A percentile compares a stretch with the other conserved stretches of the same genome.
phyloP scores from a whole-genome alignment of 495 filamentous ascomycete species.

The Podospora pseudopauciseta region DNA sequence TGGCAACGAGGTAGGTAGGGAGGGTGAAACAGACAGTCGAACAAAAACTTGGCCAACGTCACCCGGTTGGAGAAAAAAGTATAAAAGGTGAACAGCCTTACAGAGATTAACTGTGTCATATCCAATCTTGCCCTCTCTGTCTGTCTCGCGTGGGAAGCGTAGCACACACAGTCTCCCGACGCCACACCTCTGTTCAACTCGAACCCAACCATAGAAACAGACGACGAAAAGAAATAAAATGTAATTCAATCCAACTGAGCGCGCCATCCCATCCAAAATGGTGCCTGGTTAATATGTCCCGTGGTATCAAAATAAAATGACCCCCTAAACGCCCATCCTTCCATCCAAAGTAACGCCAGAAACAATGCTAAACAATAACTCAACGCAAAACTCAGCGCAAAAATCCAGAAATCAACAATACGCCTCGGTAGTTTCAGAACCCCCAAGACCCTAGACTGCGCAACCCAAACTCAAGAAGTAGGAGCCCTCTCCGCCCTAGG shows the following conservation, averaged over 20 bases:
- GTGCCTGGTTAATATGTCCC: constrained; percentile 1
- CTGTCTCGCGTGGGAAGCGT: background rate
- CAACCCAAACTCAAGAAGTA: constrained; percentile 16
- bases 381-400: constrained; percentile 8
- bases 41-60: background rate
- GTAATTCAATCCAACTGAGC: background rate
- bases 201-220: background rate
- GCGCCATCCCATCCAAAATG: background rate
- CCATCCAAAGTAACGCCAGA: constrained; percentile 22
- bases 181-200: background rate
- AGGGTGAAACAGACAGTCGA: background rate
- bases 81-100: background rate
- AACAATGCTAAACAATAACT: constrained; percentile 15
- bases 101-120: background rate
- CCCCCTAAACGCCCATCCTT: constrained; percentile 2
- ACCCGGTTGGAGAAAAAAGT: background rate
- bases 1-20: background rate
- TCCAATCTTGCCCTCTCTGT: background rate
- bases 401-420: background rate
- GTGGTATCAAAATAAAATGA: constrained; percentile 28
- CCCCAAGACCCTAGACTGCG: too few species aligned
- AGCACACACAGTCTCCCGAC: background rate
- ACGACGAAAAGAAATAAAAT: background rate
- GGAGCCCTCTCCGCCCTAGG: constrained; percentile 42
- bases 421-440: background rate